Base-by-base conservation (phyloP, 192 early-diverging fungal species). In the Geranomyces michiganensis region DNA sequence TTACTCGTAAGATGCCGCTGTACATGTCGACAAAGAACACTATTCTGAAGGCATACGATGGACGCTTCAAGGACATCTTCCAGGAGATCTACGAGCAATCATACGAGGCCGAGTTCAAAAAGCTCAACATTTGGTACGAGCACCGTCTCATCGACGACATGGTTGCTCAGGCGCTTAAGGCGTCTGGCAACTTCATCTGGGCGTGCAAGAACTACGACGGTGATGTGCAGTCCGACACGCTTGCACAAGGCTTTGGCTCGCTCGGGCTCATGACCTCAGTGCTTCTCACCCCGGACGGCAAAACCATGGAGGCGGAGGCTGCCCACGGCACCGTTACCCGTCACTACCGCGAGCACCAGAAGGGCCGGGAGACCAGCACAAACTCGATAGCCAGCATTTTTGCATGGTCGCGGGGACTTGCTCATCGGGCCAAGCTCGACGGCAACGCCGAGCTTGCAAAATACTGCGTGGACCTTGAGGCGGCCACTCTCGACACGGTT, bases 31-130 rank as follows among this genome's bases (percentile, higher is more conserved):
- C 95, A 73, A 99, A 99, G 86, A 96, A 96, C 76, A 99, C 96
- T 29, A 96, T 99, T 67, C 81, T 99, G 68, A 96, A 96, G 79
- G 89, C 84, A 46, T 99, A 99, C 84, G 96, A 99, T 72, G 96
- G 94, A 41, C 88, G 93, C 76, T 99, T 96, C 91, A 96, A 99
- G 87, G 93, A 97, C 81, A 97, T 99, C 76, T 99, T 99, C 79
- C 79, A 90, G 46, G 87, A 87, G 66, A 88, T 97, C 64, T 99
- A 96, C 82, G 91, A 94, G 56, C 75, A 82, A 71, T 82, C 92
- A 72, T 97, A 94, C 88, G 88, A 89, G 80, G 73, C 82, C 47
- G 78, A 92, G 73, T 97, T 95, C 72, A 90, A 96, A 73, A 83
- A 76, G 29, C 77, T 77, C n/a, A 86, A 87, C 53, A 96, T 99